Evolutionary conservation across 768 basidiomycete genomes (phyloP).

Genomic region (Leccinum imitatum): DNA sequence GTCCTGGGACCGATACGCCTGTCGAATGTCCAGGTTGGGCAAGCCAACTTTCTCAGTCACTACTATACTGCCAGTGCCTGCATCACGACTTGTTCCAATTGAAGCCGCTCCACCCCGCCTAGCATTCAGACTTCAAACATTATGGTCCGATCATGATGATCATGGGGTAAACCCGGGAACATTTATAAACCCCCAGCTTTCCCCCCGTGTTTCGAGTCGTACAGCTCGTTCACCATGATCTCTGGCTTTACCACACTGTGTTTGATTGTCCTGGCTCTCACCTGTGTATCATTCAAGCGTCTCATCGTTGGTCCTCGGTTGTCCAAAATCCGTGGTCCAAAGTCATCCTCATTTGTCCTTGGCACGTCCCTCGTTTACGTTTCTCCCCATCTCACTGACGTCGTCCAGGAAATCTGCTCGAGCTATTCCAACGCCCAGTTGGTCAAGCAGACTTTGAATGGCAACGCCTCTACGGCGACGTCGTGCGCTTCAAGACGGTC

Average conservation of each 20-base stretch:
- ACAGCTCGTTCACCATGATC: conserved; percentile 13
- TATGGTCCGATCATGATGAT: conserved; percentile 7
- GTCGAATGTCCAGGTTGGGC: too few relatives aligned
- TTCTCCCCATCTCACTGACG: conserved; percentile 10
- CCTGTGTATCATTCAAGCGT: not conserved
- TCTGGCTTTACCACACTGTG: not conserved
- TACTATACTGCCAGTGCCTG: too few relatives aligned
- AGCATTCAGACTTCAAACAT: not conserved
- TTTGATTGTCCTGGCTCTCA: conserved; percentile 10
- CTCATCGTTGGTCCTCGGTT: not conserved
- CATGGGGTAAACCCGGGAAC: not conserved
- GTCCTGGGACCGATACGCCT: too few relatives aligned
- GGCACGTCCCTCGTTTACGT: conserved; percentile 3
- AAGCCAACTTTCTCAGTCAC: too few relatives aligned
- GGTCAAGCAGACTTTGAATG: conserved; percentile 31
- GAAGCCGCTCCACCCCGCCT: not conserved
- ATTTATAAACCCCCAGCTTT: conserved; percentile 3
- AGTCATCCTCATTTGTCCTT: conserved; percentile 23
- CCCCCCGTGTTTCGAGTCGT: not conserved
- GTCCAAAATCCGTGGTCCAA: conserved; percentile 21
- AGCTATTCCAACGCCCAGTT: conserved; percentile 30
- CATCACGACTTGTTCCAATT: not conserved
- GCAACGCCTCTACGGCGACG: conserved; percentile 29
- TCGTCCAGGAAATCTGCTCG: conserved; percentile 27
- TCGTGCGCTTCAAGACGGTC: conserved; percentile 30